Evolutionary conservation across 2,329 filamentous ascomycete species (phyloP).

Genomic region (Paecilomyces variotii): DNA sequence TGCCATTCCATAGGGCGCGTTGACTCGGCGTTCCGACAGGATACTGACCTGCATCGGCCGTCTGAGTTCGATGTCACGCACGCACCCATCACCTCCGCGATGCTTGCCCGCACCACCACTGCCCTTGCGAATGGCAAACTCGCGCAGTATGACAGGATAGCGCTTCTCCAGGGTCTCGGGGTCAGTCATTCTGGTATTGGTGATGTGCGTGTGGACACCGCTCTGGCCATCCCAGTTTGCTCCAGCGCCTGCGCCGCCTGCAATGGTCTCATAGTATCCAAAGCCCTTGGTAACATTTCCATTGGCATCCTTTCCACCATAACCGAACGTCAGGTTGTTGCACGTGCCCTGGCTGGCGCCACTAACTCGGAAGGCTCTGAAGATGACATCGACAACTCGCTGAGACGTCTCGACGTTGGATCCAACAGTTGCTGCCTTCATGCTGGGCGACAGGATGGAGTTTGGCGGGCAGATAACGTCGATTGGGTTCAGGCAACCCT

Average conservation of each 20-base stretch:
- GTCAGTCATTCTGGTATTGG: slow-evolving; percentile 79
- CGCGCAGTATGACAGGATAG: slow-evolving; percentile 66
- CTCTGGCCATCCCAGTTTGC: slow-evolving; percentile 67
- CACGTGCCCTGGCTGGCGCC: slow-evolving; percentile 73
- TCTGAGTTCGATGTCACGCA: slow-evolving; percentile 77
- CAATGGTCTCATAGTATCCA: slow-evolving; percentile 83
- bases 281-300: slow-evolving; percentile 61
- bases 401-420: slow-evolving; percentile 75
- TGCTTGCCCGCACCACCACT: slow-evolving; percentile 62
- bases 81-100: slow-evolving; percentile 65
- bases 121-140: slow-evolving; percentile 59
- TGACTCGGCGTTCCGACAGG: slow-evolving; percentile 66
- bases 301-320: slow-evolving; percentile 57
- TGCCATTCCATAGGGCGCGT: slow-evolving; percentile 71
- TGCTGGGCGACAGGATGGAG: slow-evolving; percentile 66
- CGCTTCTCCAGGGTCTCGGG: slow-evolving; percentile 72
- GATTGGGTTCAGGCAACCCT: slow-evolving; percentile 73
- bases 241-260: slow-evolving; percentile 69
- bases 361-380: slow-evolving; percentile 71
- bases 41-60: slow-evolving; percentile 75
- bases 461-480: slow-evolving; percentile 63
- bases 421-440: slow-evolving; percentile 71
- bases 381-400: slow-evolving; percentile 73
- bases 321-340: slow-evolving; percentile 80
- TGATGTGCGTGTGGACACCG: slow-evolving; percentile 80